A percentile compares a stretch with the other conserved stretches of the same genome.
Conservation (phyloP, 176 grass and related monocot genomes). For the Chloris gayana region DNA sequence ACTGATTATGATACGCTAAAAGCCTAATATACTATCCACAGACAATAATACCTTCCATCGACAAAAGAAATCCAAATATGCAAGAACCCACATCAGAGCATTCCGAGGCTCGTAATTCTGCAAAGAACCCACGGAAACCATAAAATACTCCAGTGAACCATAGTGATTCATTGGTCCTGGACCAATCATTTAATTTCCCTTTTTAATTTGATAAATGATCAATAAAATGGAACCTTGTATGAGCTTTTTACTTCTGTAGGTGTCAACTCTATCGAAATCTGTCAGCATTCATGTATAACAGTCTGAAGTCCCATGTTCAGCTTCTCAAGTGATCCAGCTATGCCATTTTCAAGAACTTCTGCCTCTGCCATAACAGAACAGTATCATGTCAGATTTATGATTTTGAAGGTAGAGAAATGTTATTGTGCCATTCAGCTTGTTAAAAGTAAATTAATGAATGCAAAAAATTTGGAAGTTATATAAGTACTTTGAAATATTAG, state of each 20-base stretch:
- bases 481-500: not conserved
- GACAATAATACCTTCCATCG: not conserved
- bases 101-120: not conserved
- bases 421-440: not conserved
- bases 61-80: not conserved
- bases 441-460: not conserved
- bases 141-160: not conserved
- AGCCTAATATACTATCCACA: not conserved
- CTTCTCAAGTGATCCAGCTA: not conserved
- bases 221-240: not conserved
- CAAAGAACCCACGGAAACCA: not conserved
- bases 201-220: not conserved
- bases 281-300: not conserved
- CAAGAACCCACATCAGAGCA: not conserved
- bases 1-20: not conserved
- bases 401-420: not conserved
- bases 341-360: not conserved
- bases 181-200: not conserved
- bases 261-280: not conserved
- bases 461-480: not conserved
- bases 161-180: not conserved
- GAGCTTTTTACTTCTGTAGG: conserved; percentile 2
- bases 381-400: conserved; percentile 19
- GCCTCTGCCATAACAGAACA: not conserved
- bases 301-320: not conserved